Evolutionary conservation across 2,329 filamentous ascomycete species (phyloP).

Genomic region (Xylaria sp.): DNA sequence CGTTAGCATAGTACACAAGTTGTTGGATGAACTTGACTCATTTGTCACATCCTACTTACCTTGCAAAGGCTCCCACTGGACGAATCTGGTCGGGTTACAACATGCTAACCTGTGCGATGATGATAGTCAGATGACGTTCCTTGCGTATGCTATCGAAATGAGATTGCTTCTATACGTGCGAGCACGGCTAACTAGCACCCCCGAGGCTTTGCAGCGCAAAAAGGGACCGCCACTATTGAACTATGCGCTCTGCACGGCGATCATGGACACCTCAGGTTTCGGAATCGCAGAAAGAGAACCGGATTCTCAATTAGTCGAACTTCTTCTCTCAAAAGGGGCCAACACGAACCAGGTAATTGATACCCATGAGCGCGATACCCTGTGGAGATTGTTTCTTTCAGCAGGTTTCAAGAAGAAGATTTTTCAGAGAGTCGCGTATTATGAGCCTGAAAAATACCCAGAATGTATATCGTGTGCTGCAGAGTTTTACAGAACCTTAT

Average conservation of each 20-base stretch:
- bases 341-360: neutral
- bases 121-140: neutral
- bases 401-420: neutral
- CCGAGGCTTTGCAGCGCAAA: neutral
- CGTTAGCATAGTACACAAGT: neutral
- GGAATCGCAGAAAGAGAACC: neutral
- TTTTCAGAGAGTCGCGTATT: neutral
- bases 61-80: neutral
- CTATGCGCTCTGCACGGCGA: neutral
- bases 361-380: neutral
- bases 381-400: neutral
- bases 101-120: neutral
- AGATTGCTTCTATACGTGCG: neutral
- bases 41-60: neutral
- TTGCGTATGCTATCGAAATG: neutral
- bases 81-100: neutral
- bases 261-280: neutral
- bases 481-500: neutral
- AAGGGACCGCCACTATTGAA: neutral
- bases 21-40: neutral
- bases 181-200: neutral
- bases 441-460: too few species aligned
- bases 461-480: neutral
- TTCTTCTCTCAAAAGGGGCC: neutral
- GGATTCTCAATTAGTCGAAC: neutral